Conservation (phyloP, 2,329 filamentous ascomycete species). For the Fusarium euwallaceae region DNA sequence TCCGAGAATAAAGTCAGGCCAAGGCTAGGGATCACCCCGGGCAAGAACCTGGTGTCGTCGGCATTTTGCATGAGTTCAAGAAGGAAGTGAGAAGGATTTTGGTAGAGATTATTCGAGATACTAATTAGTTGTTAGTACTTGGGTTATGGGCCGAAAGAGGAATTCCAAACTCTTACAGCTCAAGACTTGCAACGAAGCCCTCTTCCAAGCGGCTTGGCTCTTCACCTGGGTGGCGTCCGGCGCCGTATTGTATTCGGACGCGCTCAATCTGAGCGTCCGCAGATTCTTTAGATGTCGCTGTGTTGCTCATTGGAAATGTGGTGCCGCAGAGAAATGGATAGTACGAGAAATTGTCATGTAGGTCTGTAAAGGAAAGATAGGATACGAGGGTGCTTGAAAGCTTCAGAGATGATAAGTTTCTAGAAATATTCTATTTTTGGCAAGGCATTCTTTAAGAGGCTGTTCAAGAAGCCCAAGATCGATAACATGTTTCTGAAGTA, state of each 20-base stretch:
- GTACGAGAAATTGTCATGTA: too few relatives aligned
- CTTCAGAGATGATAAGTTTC: neutral
- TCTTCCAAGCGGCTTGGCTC: neutral
- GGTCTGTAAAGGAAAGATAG: too few relatives aligned
- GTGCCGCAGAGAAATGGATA: too few relatives aligned
- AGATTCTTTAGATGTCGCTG: neutral
- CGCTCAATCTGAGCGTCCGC: neutral
- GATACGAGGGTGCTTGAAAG: too few relatives aligned
- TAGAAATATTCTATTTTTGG: neutral
- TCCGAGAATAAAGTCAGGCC: neutral
- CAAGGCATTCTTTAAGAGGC: neutral
- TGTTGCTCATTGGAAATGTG: neutral
- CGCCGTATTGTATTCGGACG: neutral
- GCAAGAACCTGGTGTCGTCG: neutral
- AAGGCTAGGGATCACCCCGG: neutral
- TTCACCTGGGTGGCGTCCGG: neutral
- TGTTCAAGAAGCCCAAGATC: neutral
- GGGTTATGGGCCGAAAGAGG: neutral
- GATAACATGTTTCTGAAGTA: neutral
- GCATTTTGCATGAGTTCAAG: neutral
- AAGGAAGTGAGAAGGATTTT: neutral
- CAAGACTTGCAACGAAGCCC: neutral
- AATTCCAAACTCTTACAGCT: neutral
- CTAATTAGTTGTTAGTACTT: neutral
- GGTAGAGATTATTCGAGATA: neutral